Conservation (phyloP, 345 rosid genomes). For the Boechera stricta region DNA sequence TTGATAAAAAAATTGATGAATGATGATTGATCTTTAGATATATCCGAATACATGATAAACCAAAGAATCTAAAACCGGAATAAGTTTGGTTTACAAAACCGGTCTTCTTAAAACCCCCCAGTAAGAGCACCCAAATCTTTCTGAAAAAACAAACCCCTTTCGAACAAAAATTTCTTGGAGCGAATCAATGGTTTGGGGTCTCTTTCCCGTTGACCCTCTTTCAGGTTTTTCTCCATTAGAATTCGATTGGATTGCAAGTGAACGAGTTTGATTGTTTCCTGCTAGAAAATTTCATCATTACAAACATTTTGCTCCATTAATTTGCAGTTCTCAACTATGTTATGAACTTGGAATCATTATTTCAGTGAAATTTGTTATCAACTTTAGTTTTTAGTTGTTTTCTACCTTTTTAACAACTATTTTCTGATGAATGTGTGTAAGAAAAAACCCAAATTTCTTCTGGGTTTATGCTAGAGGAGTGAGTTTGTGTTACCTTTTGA, state of each 20-base stretch:
- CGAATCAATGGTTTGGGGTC: constrained; percentile 75
- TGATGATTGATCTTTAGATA: too few relatives aligned
- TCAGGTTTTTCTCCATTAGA: constrained; percentile 51
- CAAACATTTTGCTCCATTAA: background rate
- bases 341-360: background rate
- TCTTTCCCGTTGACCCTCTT: constrained; percentile 72
- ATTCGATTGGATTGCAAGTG: constrained; percentile 22
- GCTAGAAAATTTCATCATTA: background rate
- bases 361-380: background rate
- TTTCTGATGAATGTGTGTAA: constrained; percentile 14
- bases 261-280: constrained; percentile 23
- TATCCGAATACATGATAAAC: background rate
- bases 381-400: background rate
- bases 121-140: background rate
- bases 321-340: background rate
- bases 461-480: constrained; percentile 7
- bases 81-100: background rate
- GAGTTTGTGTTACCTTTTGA: background rate
- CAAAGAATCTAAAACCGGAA: background rate
- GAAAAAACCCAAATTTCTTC: constrained; percentile 4
- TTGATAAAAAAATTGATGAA: too few relatives aligned
- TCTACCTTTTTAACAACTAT: background rate
- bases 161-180: constrained; percentile 15
- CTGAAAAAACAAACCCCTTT: constrained; percentile 8
- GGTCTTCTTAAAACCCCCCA: constrained; percentile 18